phyloP scores from a whole-genome alignment of 2,329 filamentous ascomycete genomes.

The Ascochyta viciae-villosae region DNA sequence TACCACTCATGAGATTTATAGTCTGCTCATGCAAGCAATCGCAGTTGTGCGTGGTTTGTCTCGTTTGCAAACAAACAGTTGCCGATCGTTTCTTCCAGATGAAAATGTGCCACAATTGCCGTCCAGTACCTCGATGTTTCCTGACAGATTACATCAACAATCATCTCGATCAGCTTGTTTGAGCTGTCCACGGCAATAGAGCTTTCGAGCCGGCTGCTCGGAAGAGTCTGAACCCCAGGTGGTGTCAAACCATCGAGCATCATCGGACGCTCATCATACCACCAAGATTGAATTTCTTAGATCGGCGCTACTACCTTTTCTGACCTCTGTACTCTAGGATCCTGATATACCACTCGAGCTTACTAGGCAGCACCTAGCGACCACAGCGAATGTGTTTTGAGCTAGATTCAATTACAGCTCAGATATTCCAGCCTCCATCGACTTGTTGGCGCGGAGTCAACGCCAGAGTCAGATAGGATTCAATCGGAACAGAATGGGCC shows the following conservation, averaged over 20 bases:
- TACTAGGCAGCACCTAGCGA: background rate
- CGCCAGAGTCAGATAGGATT: background rate
- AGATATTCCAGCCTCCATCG: background rate
- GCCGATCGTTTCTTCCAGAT: background rate
- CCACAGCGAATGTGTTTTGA: background rate
- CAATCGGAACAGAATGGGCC: background rate
- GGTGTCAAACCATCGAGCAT: background rate
- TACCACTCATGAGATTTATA: background rate
- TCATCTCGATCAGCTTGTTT: background rate
- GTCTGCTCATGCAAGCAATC: background rate
- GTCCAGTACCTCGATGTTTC: background rate
- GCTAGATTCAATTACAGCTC: background rate
- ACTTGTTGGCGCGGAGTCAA: too few relatives aligned
- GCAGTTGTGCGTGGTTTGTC: background rate
- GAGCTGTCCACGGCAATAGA: background rate
- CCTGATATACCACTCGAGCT: background rate
- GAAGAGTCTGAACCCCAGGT: background rate
- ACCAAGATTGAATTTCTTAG: background rate
- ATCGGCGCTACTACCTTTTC: background rate
- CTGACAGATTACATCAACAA: background rate
- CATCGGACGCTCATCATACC: background rate
- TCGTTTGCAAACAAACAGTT: background rate
- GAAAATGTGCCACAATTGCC: background rate
- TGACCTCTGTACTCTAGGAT: background rate
- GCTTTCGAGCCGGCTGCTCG: background rate